A percentile compares a stretch with the other conserved stretches of the same genome.
Conservation (phyloP, 257 asterid species). For the Gynochthodes officinalis region DNA sequence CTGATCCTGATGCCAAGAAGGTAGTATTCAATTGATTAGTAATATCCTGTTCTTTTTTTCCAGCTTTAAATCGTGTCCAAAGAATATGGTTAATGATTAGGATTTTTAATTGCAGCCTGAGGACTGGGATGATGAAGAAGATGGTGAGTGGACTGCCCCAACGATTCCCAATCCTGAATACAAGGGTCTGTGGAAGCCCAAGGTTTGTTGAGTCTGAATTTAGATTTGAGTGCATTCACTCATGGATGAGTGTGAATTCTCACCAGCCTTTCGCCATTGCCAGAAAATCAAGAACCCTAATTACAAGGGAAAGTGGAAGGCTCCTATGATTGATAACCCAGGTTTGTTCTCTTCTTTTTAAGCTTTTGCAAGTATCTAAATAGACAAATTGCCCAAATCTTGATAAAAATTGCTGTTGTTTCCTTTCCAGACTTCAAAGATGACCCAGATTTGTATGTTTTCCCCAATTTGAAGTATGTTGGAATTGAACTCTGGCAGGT, state of each 20-base stretch:
- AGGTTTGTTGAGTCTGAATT: constrained; percentile 40
- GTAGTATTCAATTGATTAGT: constrained; percentile 27
- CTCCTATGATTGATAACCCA: constrained; percentile 87
- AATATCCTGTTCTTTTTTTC: background rate
- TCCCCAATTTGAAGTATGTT: constrained; percentile 87
- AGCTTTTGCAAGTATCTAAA: background rate
- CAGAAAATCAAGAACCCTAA: constrained; percentile 88
- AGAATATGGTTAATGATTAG: constrained; percentile 1
- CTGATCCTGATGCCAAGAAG: constrained; percentile 92
- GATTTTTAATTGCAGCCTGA: constrained; percentile 61
- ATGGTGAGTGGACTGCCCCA: constrained; percentile 97
- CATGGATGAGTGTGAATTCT: background rate
- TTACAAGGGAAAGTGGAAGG: constrained; percentile 92
- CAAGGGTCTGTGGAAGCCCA: constrained; percentile 86
- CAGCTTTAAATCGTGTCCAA: background rate
- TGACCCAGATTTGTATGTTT: constrained; percentile 89
- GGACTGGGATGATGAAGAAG: constrained; percentile 98
- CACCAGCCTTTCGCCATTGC: constrained; percentile 12
- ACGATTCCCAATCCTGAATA: constrained; percentile 90
- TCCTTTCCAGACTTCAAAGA: constrained; percentile 75
- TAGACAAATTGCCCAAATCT: background rate
- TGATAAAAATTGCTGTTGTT: background rate
- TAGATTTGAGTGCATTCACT: background rate
- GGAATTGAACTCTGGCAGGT: constrained; percentile 99
- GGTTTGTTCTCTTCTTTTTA: constrained; percentile 33